Evolutionary conservation across 176 grass and related monocot species (phyloP), one percentile per base, ranked within the genome.

Genomic region (Tuctoria greenei): DNA sequence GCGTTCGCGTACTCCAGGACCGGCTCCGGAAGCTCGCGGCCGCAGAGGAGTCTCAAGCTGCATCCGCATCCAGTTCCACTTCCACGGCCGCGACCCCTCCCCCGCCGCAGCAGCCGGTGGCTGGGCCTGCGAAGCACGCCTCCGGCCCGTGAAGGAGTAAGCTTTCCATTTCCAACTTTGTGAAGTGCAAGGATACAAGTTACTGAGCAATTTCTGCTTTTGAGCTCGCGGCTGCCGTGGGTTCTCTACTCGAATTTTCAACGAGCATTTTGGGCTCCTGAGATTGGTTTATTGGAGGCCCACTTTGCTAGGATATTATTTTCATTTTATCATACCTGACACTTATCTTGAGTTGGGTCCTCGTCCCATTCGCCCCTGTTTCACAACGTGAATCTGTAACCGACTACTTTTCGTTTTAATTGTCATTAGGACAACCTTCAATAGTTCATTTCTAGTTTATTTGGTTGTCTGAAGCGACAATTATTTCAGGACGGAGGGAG

Each of bases 11-110:
- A n/a, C 89, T 99, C 31, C 92, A 95, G 67, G 87, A 44, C 6
- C 91, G 92, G 15, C 89, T 99, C 26, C 89, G 84, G 51, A 78
- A 88, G 68, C 86, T 99, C 52, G 82, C 84, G 23, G 86, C 90
- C 26, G 79, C 79, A 5, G 89, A 95, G 74, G 88, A 88, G 27
- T 69, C 86, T 50, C 78, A 84, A 60, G 43, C 76, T n/a, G 73
- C 78, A 20, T 69, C 86, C 38, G 0, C 38, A 36, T 73, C 35
- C 36, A 18, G 36, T 6, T 58, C 77, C 17, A 17, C 75, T 6
- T 58, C 77, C 17, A 17, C 75, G 5, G 21, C 85, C 46, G 31
- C 71, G n/a, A 11, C 58, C 12, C 75, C 58, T 46, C 45, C 71
- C 12, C 39, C 50, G 27, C 54, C 66, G 44, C 68, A 61, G 52